Evolutionary conservation across 1,139 yeast genomes (phyloP).

Genomic region (Zhuliangozyma blackwelliae): DNA sequence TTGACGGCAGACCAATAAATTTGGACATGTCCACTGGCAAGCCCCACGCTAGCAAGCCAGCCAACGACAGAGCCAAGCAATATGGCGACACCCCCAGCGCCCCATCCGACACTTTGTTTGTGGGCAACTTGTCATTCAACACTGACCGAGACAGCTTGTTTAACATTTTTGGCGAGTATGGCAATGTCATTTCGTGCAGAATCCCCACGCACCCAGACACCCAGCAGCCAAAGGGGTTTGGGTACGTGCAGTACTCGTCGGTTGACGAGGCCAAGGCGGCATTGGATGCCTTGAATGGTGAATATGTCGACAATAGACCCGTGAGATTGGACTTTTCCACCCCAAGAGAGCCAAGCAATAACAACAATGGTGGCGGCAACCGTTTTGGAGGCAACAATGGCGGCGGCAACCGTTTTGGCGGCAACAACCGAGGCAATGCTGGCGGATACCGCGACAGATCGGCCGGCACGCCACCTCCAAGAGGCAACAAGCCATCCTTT

Average conservation of each 20-base stretch:
- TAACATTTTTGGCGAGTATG: conserved; percentile 69
- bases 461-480: conserved; percentile 43
- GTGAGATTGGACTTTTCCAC: conserved; percentile 93
- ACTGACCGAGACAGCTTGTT: conserved; percentile 75
- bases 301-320: conserved; percentile 85
- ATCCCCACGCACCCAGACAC: conserved; percentile 98
- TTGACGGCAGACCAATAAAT: conserved; percentile 95
- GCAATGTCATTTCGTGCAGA: conserved; percentile 82
- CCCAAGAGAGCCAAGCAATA: conserved; percentile 64
- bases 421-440: conserved; percentile 23
- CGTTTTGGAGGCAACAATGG: conserved; percentile 22
- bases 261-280: conserved; percentile 92
- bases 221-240: conserved; percentile 98
- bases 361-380: conserved; percentile 18
- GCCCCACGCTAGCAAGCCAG: conserved; percentile 55
- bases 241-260: conserved; percentile 86
- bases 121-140: conserved; percentile 92
- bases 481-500: conserved; percentile 44
- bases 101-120: conserved; percentile 92
- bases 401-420: conserved; percentile 38
- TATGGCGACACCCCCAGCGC: conserved; percentile 87
- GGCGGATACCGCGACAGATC: conserved; percentile 42
- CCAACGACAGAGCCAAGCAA: conserved; percentile 74
- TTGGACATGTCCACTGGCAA: conserved; percentile 86
- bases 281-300: conserved; percentile 82